Base-by-base conservation (phyloP, 208 protist genomes). In the Acanthamoeba lenticulata region DNA sequence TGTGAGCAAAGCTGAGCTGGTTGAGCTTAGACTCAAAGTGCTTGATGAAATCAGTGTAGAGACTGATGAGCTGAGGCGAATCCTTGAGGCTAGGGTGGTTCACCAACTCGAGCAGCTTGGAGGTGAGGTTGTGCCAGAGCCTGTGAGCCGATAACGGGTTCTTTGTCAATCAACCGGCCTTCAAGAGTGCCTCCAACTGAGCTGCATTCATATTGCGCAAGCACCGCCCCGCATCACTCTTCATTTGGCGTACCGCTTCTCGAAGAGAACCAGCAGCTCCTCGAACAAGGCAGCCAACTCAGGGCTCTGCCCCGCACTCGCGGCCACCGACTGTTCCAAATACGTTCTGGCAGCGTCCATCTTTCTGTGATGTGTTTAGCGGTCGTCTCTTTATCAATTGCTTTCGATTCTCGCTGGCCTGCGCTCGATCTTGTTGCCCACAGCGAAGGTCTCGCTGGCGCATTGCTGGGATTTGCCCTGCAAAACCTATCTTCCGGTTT, bases 11-110 rank as follows among this genome's bases (percentile, higher is more conserved):
- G 57, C 62, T 85, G n/a, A 95, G 90, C 44, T 94, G 89, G 77
- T 95, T 95, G 67, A 95, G 29, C 69, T 95, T 95, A 72, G 45
- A 72, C 47, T 94, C 94, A 81, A 95, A 95, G 47, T 94, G 40
- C 34, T 40, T 52, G 29, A 95, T 55, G 67, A 95, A 95, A 32
- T 77, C 47, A 15, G 19, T 85, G 91, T 95, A 95, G n/a, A 95
- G 62, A 32, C 45, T 19, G 24, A 94, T 67, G n/a, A 94, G 44
- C 38, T 90, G 38, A 7, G 67, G 38, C 40, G 36, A 40, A 13
- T 57, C 44, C 49, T 83, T 83, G 27, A 94, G 42, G 27, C 83
- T 52, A 11, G 55, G 42, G 19, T 72, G 90, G 27, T 89, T n/a
- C 60, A 95, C 57, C 19, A 94, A 44, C 88, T 94, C 94, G 6